Evolutionary conservation across 2,329 filamentous ascomycete species (phyloP).

Genomic region (Cytospora mali): DNA sequence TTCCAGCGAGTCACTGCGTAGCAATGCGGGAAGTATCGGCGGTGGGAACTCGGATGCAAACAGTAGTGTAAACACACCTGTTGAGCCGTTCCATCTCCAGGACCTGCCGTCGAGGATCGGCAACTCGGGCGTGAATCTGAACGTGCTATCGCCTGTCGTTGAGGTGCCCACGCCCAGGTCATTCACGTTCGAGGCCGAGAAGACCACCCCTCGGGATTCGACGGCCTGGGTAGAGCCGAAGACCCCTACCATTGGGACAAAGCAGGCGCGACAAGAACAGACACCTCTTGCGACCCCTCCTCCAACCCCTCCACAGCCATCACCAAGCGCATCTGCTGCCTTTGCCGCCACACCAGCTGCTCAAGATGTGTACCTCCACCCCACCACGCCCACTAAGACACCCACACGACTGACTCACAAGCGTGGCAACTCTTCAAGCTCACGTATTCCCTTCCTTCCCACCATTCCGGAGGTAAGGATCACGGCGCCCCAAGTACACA

Average conservation of each 20-base stretch:
- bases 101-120: slow-evolving; percentile 48
- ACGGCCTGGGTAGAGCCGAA: slow-evolving; percentile 11
- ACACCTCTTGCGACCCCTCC: slow-evolving; percentile 25
- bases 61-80: slow-evolving; percentile 39
- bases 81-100: slow-evolving; percentile 55
- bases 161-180: slow-evolving; percentile 35
- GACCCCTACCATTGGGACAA: slow-evolving; percentile 20
- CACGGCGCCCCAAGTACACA: slow-evolving; percentile 31
- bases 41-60: slow-evolving; percentile 11
- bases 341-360: background rate
- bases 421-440: slow-evolving; percentile 28
- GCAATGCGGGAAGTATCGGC: slow-evolving; percentile 35
- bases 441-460: slow-evolving; percentile 37
- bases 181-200: slow-evolving; percentile 31
- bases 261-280: slow-evolving; percentile 23
- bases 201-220: slow-evolving; percentile 24
- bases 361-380: background rate
- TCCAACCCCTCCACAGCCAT: slow-evolving; percentile 13
- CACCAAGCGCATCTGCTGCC: slow-evolving; percentile 3
- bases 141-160: slow-evolving; percentile 35
- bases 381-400: background rate
- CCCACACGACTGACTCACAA: slow-evolving; percentile 23
- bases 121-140: slow-evolving; percentile 41
- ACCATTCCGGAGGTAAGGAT: slow-evolving; percentile 47
- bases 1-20: slow-evolving; percentile 37